Base-by-base conservation (phyloP, 345 rosid species). In the Carallia pectinifolia region DNA sequence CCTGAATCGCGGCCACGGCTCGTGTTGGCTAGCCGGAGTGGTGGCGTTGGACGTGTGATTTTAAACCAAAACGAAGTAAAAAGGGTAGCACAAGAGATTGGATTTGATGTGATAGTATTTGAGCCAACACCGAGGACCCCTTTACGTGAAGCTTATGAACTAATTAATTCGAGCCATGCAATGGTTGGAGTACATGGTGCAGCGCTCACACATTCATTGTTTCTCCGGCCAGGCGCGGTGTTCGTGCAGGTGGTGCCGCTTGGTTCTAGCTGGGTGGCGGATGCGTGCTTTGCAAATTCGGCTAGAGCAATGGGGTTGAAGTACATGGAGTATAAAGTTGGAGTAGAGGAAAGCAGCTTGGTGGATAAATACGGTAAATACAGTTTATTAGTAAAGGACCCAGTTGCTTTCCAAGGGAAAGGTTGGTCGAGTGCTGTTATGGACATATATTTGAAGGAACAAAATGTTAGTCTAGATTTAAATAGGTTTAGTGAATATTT, bases 131-230 rank as follows among this genome's bases (percentile, higher is more conserved):
- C 55, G 3, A 70, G 1, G 0, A 81, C 82, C 1, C 65, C 71
- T 0, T 62, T 90, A 64, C 69, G 36, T 1, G 53, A 82, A 60
- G 80, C 85, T 0, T 86, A 82, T 74, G 72, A 62, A 2, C 61
- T 82, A 2, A 38, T 87, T 19, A 85, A 83, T 65, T 82, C 89
- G 1, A 84, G 88, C 56, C 88, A 86, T 7, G 85, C 65, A 5
- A 81, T 86, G 83, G 56, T 88, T 0, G 89, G 90, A 39, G 86
- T 90, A 38, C 92, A 88, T 9, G 89, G 92, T 6, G 89, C 89
- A 2, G 92, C 85, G 1, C 82, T 86, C 4, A 86, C 92, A 0
- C 90, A 87, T 8, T 68, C 75, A 2, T 62, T 86, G 71, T 88
- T 88, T 69, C 88, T 88, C 48, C 70, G 87, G 30, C 82, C 83